Base-by-base conservation (phyloP, 129 eudicot genomes). In the Flaveria brownii region DNA sequence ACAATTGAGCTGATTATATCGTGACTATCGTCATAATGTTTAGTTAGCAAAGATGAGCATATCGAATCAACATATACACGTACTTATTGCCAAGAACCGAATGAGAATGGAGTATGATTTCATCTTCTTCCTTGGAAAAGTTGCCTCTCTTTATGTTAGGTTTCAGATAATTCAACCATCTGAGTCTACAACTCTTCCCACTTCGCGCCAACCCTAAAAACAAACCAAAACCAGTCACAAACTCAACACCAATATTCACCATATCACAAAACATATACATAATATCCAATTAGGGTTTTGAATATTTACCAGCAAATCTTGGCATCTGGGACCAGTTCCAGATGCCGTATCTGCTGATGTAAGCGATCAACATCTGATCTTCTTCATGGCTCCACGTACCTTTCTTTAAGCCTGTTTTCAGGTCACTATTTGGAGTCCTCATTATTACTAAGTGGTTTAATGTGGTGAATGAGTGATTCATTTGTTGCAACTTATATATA, bases 291-390 rank as follows among this genome's bases (percentile, higher is more conserved):
- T 18, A 55, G 61, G 61, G 61, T 55, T 55, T 17, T 9, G 10
- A 54, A 54, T 55, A 55, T 55, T 18, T 55, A 55, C 61, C 61
- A 9, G 61, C 61, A 18, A 55, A 55, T 55, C 61, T 55, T 2
- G 61, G 61, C 61, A 55, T 55, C 23, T 55, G 61, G 61, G 61
- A n/a, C 61, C 61, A 55, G 25, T 55, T 55, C 61, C 61, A 55
- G 20, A 55, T 55, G 61, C 61, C 61, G 20, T 55, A 55, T 55
- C 61, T 55, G 8, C 61, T 55, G 4, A 55, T 55, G 2, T 55
- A 55, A 55, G 61, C 11, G 20, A 55, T 55, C 26, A 55, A 8
- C 61, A 55, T 18, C 4, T 55, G 61, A 55, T 55, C 61, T 55
- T 55, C 61, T 55, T 55, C 61, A 55, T 55, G 61, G 12, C 61